phyloP scores from a whole-genome alignment of 2,329 filamentous ascomycete species.

The Colletotrichum caudatum region DNA sequence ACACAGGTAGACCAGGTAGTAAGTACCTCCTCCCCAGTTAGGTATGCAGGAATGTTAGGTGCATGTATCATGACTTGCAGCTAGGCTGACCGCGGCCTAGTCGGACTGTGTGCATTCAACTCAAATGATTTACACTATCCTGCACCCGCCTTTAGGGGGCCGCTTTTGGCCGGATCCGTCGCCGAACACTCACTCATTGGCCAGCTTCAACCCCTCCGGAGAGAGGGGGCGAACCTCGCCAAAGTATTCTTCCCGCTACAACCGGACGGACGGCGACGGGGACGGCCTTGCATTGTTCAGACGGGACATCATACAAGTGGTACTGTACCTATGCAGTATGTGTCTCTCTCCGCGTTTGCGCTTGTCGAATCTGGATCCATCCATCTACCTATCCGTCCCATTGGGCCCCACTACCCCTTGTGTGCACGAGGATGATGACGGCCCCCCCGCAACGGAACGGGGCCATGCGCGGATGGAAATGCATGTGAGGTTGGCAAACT shows the following conservation, averaged over 20 bases:
- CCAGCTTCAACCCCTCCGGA: background rate
- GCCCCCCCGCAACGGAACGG: slow-evolving; percentile 31
- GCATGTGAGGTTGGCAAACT: slow-evolving; percentile 36
- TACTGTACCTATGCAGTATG: background rate
- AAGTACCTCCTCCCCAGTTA: too few relatives aligned
- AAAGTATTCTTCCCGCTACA: slow-evolving; percentile 33
- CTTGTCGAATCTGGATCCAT: slow-evolving; percentile 1
- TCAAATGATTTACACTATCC: background rate
- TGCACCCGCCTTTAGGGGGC: slow-evolving; percentile 35
- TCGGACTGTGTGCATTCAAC: slow-evolving; percentile 3
- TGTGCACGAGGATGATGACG: slow-evolving; percentile 14
- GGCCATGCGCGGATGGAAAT: slow-evolving; percentile 27
- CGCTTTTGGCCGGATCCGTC: slow-evolving; percentile 40
- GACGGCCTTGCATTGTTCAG: slow-evolving; percentile 19
- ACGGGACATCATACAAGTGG: slow-evolving; percentile 23
- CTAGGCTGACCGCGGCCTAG: slow-evolving; percentile 36
- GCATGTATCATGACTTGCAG: slow-evolving; percentile 33
- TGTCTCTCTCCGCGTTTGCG: background rate
- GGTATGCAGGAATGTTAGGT: background rate
- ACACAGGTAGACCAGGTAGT: too few relatives aligned
- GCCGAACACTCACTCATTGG: slow-evolving; percentile 26
- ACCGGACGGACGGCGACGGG: slow-evolving; percentile 32
- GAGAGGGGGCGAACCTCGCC: slow-evolving; percentile 14
- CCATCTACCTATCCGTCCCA: background rate
- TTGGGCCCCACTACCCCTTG: slow-evolving; percentile 27